phyloP scores from a whole-genome alignment of 257 asterid species.

The Solanum chilense region DNA sequence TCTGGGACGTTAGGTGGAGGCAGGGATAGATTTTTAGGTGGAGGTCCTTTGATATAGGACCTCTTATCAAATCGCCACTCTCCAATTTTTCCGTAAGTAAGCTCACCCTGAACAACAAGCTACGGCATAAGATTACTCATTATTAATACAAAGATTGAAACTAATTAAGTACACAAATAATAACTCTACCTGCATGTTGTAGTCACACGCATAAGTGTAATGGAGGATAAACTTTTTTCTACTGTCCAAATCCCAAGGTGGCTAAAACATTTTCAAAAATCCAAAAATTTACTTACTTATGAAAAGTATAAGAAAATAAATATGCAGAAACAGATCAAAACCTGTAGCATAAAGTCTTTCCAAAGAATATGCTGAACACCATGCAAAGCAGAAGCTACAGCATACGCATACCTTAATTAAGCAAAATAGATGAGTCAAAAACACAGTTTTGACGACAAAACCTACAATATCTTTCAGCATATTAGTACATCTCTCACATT shows the following conservation, averaged over 20 bases:
- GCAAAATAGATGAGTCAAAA: background rate
- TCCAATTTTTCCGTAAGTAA: slow-evolving; percentile 38
- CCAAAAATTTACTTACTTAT: background rate
- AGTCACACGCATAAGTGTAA: slow-evolving; percentile 56
- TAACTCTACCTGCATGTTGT: slow-evolving; percentile 37
- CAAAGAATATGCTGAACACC: slow-evolving; percentile 52
- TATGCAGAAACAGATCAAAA: background rate
- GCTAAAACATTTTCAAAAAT: slow-evolving; percentile 25
- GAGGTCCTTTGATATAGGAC: slow-evolving; percentile 18
- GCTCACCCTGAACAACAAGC: slow-evolving; percentile 41
- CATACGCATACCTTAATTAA: slow-evolving; percentile 55
- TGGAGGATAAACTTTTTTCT: slow-evolving; percentile 42
- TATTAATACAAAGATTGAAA: background rate
- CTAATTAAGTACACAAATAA: background rate
- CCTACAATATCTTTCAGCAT: background rate
- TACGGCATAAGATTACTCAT: background rate
- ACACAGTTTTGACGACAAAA: background rate
- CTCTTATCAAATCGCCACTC: slow-evolving; percentile 69
- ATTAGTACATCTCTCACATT: slow-evolving; percentile 28
- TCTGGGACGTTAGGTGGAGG: slow-evolving; percentile 64
- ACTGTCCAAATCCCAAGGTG: slow-evolving; percentile 57
- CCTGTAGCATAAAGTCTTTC: slow-evolving; percentile 64
- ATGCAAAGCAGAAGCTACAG: slow-evolving; percentile 65
- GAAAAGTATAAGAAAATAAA: background rate
- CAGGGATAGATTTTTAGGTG: slow-evolving; percentile 48